These are phyloP conservation scores for Vachellia pachyceras DNA, from an alignment of 306 rosid genomes.

Conservation along the genomic window DNA sequence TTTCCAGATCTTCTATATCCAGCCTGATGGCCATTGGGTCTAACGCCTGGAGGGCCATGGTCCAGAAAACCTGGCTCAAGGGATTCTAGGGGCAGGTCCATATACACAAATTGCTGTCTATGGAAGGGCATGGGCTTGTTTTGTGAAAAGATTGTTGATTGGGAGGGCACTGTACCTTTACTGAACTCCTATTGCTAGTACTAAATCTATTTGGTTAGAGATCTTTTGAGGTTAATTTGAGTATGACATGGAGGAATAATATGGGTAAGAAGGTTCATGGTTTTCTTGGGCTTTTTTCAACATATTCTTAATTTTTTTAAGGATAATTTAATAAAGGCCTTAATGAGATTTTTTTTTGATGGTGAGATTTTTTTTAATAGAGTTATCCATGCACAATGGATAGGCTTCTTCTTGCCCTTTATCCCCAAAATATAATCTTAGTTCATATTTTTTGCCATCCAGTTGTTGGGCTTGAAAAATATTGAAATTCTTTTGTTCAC, in stretches of 20 bases:
- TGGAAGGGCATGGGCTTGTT: background rate
- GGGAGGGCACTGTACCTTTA: background rate
- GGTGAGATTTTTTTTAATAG: no score
- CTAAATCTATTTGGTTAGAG: background rate
- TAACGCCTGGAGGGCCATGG: background rate
- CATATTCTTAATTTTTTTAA: background rate
- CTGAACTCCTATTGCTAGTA: background rate
- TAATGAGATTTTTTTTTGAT: no score
- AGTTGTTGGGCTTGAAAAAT: no score
- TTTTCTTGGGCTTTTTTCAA: background rate
- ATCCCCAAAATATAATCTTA: no score
- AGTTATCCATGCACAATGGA: no score
- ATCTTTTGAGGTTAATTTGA: background rate
- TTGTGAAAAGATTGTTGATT: background rate
- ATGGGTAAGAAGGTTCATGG: background rate
- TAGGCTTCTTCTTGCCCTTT: no score
- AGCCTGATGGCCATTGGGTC: background rate
- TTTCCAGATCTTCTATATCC: background rate
- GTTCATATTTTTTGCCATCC: no score
- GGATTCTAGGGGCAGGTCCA: background rate
- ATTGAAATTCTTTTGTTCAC: no score
- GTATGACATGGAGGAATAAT: background rate
- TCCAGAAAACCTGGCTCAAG: background rate
- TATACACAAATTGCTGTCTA: background rate
- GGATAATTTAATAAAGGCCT: background rate